Percentiles rank a stretch among this genome's conserved stretches.
phyloP scores from a whole-genome alignment of 1,139 yeast species.

The Geotrichum cucujoidarum region DNA sequence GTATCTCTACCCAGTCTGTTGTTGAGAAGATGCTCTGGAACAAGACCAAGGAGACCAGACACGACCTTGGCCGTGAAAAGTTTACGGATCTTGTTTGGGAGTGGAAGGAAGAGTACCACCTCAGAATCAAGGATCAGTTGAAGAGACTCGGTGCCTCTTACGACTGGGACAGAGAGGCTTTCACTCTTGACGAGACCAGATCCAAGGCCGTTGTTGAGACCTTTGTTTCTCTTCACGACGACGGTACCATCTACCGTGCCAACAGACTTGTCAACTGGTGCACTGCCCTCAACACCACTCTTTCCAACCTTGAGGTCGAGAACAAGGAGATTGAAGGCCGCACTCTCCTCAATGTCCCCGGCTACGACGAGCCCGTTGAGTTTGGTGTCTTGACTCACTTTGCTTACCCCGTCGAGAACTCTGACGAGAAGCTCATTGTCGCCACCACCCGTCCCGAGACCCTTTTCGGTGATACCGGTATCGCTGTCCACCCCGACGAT shows the following conservation, averaged over 20 bases:
- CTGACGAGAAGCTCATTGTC: conserved; percentile 84
- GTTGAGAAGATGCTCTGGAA: conserved; percentile 96
- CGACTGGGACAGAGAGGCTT: conserved; percentile 93
- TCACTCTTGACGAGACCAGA: conserved; percentile 78
- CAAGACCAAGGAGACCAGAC: conserved; percentile 82
- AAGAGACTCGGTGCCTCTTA: conserved; percentile 91
- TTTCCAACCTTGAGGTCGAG: conserved; percentile 93
- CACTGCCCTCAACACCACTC: conserved; percentile 87
- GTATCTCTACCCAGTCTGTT: conserved; percentile 97
- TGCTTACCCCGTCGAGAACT: conserved; percentile 80
- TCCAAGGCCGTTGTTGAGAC: conserved; percentile 85
- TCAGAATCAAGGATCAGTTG: conserved; percentile 77
- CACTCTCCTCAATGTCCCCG: conserved; percentile 79
- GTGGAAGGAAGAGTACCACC: conserved; percentile 95
- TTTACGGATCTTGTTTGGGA: conserved; percentile 91
- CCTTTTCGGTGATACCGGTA: conserved; percentile 93
- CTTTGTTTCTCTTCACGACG: conserved; percentile 85
- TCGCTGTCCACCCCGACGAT: conserved; percentile 96
- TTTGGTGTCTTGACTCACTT: conserved; percentile 94
- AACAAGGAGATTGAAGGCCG: conserved; percentile 82
- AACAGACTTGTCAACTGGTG: conserved; percentile 95
- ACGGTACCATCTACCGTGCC: conserved; percentile 93
- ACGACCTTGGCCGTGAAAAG: conserved; percentile 89
- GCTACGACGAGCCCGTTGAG: conserved; percentile 83
- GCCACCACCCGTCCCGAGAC: conserved; percentile 99